Evolutionary conservation across 2,329 filamentous ascomycete genomes (phyloP).

Genomic region (Cladobotryum mycophilum): DNA sequence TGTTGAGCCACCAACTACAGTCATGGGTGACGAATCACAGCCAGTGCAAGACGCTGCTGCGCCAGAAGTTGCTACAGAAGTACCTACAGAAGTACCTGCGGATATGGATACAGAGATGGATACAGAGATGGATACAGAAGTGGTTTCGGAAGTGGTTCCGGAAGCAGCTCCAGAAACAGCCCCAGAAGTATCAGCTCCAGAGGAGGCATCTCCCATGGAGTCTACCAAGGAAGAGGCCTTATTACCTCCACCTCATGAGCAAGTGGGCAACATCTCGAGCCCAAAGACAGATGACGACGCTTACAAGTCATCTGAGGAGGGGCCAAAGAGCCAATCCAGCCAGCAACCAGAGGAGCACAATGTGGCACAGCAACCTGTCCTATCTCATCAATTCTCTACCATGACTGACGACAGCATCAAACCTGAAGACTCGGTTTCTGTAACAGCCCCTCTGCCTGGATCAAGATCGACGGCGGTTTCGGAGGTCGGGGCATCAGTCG

Average conservation of each 20-base stretch:
- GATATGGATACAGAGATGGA: constrained; percentile 18
- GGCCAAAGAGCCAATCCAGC: constrained; percentile 23
- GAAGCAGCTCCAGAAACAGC: not conserved
- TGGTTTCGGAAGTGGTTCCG: constrained; percentile 9
- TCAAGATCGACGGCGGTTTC: constrained; percentile 24
- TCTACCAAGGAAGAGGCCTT: constrained; percentile 16
- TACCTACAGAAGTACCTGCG: too few species aligned
- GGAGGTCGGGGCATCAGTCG: constrained; percentile 19
- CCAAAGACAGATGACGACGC: constrained; percentile 24
- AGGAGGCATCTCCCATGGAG: not conserved
- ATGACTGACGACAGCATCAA: constrained; percentile 33
- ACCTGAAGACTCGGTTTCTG: constrained; percentile 33
- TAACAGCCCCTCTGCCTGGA: constrained; percentile 23
- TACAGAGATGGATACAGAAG: constrained; percentile 20
- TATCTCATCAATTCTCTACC: constrained; percentile 26
- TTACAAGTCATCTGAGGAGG: constrained; percentile 19
- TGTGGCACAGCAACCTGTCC: constrained; percentile 15
- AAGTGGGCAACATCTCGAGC: constrained; percentile 35
- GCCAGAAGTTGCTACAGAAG: too few species aligned
- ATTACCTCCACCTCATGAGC: constrained; percentile 32
- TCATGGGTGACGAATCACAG: constrained; percentile 19
- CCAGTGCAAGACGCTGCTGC: too few species aligned
- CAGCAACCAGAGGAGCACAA: constrained; percentile 14
- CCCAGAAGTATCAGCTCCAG: not conserved
- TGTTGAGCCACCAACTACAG: constrained; percentile 26